Conservation (phyloP, 257 asterid genomes). For the Leptodermis oblonga region DNA sequence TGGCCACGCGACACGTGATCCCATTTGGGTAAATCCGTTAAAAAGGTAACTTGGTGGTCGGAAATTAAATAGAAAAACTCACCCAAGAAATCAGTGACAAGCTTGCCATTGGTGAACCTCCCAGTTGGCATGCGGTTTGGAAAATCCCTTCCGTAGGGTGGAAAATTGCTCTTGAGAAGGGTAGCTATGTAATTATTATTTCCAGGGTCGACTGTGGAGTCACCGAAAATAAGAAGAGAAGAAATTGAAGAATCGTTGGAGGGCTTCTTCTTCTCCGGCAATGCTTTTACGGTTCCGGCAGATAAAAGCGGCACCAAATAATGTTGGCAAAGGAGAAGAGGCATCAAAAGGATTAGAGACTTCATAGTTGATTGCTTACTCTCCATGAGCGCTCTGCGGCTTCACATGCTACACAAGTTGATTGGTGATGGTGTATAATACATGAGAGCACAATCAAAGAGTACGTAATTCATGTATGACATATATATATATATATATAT, state of each 20-base stretch:
- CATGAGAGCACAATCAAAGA: too few relatives aligned
- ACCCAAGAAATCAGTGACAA: constrained; percentile 56
- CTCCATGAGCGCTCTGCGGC: too few relatives aligned
- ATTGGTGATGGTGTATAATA: too few relatives aligned
- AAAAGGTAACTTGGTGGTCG: too few relatives aligned
- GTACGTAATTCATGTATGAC: too few relatives aligned
- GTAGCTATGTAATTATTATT: constrained; percentile 56
- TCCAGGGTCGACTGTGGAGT: constrained; percentile 77
- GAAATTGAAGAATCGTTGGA: constrained; percentile 23
- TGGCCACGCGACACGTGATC: too few relatives aligned
- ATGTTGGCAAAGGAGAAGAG: constrained; percentile 12
- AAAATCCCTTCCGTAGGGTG: constrained; percentile 63
- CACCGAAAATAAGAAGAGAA: constrained; percentile 61
- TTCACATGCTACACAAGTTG: too few relatives aligned
- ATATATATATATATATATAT: too few relatives aligned
- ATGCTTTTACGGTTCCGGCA: too few relatives aligned
- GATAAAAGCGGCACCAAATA: neutral
- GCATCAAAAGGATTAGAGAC: neutral
- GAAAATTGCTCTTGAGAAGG: constrained; percentile 35
- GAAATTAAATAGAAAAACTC: too few relatives aligned
- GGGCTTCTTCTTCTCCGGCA: constrained; percentile 13
- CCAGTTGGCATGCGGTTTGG: constrained; percentile 53
- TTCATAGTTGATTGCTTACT: too few relatives aligned
- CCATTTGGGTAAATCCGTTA: too few relatives aligned
- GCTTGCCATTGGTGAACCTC: constrained; percentile 63